Evolutionary conservation across 768 basidiomycete genomes (phyloP).

Genomic region (Russula ochroleuca): DNA sequence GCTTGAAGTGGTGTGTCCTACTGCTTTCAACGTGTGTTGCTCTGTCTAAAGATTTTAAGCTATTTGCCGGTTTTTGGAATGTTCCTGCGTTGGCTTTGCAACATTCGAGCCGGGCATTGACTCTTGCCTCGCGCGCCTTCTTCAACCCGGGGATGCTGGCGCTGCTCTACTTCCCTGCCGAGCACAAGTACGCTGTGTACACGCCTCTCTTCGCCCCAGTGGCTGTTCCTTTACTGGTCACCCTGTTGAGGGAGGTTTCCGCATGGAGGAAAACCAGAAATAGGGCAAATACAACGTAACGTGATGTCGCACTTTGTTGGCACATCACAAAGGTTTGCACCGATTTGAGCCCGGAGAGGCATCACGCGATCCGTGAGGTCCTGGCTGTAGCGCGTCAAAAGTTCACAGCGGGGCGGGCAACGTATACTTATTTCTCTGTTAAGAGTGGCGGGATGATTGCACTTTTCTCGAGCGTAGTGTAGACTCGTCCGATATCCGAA

Average conservation of each 20-base stretch:
- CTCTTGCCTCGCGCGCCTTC: conserved; percentile 78
- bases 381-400: background rate
- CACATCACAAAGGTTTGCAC: background rate
- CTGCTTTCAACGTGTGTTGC: background rate
- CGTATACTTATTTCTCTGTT: background rate
- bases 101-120: conserved; percentile 59
- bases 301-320: background rate
- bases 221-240: conserved; percentile 74
- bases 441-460: background rate
- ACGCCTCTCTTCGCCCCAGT: conserved; percentile 92
- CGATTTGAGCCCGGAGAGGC: background rate
- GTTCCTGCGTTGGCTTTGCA: conserved; percentile 48
- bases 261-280: conserved; percentile 48
- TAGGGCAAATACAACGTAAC: conserved; percentile 1
- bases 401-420: background rate
- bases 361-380: background rate
- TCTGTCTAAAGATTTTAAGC: conserved; percentile 32
- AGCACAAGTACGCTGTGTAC: conserved; percentile 97
- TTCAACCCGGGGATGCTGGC: conserved; percentile 97
- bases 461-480: conserved; percentile 7
- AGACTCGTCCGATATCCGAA: conserved; percentile 16
- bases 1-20: conserved; percentile 59
- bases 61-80: conserved; percentile 37
- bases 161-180: conserved; percentile 92
- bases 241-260: conserved; percentile 65